Evolutionary conservation across 1,284 basidiomycete genomes (phyloP).

Genomic region (Trichosporon coremiiforme): DNA sequence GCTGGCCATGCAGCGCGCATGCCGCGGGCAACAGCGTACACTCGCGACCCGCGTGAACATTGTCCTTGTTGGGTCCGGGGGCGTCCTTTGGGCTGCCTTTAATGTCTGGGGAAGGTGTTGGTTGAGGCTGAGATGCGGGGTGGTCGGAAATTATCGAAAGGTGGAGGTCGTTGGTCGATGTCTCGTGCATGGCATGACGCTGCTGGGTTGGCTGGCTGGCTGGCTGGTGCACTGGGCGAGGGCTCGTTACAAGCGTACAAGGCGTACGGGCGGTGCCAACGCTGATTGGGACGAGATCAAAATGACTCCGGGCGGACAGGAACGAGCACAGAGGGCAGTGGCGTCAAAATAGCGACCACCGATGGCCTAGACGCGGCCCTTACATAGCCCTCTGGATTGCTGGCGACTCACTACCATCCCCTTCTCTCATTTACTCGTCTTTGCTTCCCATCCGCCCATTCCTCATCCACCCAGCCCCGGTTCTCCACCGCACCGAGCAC

Average conservation of each 20-base stretch:
- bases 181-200: no score
- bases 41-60: constrained; percentile 3
- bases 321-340: background rate
- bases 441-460: background rate
- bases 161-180: background rate
- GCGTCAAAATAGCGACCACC: constrained; percentile 1
- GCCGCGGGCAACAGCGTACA: background rate
- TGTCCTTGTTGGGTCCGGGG: background rate
- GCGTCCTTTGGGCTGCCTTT: background rate
- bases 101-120: background rate
- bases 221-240: background rate
- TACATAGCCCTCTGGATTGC: background rate
- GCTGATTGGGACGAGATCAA: background rate
- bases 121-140: background rate
- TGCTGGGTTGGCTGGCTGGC: background rate
- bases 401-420: no score
- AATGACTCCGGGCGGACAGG: background rate
- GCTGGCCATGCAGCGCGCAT: background rate
- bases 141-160: background rate
- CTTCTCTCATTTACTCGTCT: background rate
- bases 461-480: background rate
- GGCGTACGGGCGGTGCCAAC: background rate
- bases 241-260: no score
- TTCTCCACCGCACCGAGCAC: background rate
- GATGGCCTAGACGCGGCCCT: constrained; percentile 5